A percentile compares a stretch with the other conserved stretches of the same genome.
Conservation (phyloP, 768 basidiomycete species). For the Porpolomopsis calyptriformis region DNA sequence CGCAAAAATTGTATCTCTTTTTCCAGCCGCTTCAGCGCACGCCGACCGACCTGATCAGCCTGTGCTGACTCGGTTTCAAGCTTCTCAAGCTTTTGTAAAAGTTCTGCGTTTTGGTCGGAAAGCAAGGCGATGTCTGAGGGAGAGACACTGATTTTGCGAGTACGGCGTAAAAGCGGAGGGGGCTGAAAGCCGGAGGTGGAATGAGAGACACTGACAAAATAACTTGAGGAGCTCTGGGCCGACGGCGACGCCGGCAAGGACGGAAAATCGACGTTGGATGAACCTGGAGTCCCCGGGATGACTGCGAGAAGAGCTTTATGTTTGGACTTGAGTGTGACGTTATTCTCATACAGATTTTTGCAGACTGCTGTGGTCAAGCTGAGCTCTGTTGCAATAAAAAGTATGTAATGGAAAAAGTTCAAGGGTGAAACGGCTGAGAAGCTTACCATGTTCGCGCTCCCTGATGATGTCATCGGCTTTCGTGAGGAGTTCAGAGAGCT, state of each 20-base stretch:
- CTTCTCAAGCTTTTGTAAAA: conserved; percentile 62
- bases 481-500: conserved; percentile 56
- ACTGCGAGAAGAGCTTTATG: conserved; percentile 64
- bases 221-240: conserved; percentile 9
- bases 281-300: conserved; percentile 37
- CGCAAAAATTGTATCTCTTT: conserved; percentile 68
- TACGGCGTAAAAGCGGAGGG: conserved; percentile 21
- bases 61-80: conserved; percentile 61
- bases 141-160: conserved; percentile 51
- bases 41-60: conserved; percentile 57
- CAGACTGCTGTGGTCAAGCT: conserved; percentile 55
- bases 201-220: conserved; percentile 14
- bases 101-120: conserved; percentile 76
- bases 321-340: conserved; percentile 54
- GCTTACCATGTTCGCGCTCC: conserved; percentile 64
- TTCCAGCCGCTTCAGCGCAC: conserved; percentile 62
- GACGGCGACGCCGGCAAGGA: conserved; percentile 14
- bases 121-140: conserved; percentile 59
- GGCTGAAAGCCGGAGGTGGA: conserved; percentile 23
- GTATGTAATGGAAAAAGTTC: conserved; percentile 1
- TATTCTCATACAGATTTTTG: conserved; percentile 61
- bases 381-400: conserved; percentile 36
- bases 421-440: background rate
- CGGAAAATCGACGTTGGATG: conserved; percentile 16
- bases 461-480: conserved; percentile 70